A percentile compares a stretch with the other conserved stretches of the same genome.
Conservation (phyloP, 2,329 filamentous ascomycete genomes). For the Allantophomopsis cytisporea region DNA sequence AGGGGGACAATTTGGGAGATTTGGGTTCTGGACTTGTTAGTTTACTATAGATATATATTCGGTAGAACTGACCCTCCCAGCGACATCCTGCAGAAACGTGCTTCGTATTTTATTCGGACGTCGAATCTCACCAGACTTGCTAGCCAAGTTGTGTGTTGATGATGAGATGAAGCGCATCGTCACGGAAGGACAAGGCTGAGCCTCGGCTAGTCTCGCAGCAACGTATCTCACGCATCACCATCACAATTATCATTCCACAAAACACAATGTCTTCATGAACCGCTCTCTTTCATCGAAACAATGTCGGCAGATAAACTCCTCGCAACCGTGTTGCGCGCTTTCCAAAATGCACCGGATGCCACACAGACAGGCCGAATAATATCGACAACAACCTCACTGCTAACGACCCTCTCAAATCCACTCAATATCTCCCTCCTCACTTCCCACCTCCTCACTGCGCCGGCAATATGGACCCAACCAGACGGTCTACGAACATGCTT, state of each 20-base stretch:
- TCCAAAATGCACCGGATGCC: constrained; percentile 13
- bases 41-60: not conserved
- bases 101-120: no score
- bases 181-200: no score
- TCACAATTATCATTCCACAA: no score
- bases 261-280: no score
- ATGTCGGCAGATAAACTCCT: constrained; percentile 17
- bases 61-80: no score
- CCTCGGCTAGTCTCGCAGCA: no score
- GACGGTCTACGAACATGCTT: constrained; percentile 36
- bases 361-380: constrained; percentile 19
- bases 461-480: constrained; percentile 39
- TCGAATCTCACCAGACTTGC: no score
- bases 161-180: no score
- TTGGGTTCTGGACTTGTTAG: constrained; percentile 9
- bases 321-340: constrained; percentile 17
- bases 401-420: constrained; percentile 43
- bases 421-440: constrained; percentile 44
- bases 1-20: constrained; percentile 14
- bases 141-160: no score
- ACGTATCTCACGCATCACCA: no score
- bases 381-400: constrained; percentile 37
- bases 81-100: no score
- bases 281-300: not conserved
- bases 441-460: constrained; percentile 41